Conservation (phyloP, 2,329 filamentous ascomycete genomes). For the Phaeosphaeriaceae sp. region DNA sequence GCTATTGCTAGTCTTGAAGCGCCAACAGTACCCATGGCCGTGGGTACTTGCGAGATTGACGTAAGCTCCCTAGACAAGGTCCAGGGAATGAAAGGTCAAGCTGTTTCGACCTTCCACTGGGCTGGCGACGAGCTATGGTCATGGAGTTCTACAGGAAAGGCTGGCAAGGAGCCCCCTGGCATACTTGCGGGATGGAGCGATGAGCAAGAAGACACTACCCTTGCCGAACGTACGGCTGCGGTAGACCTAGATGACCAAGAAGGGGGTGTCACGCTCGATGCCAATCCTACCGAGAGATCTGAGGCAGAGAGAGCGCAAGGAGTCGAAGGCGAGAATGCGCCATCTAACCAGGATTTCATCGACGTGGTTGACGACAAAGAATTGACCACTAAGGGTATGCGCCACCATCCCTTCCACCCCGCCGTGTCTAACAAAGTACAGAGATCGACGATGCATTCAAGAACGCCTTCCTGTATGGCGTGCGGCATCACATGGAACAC, state of each 20-base stretch:
- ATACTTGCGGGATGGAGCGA: conserved; percentile 60
- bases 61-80: conserved; percentile 62
- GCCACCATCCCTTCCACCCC: not conserved
- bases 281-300: conserved; percentile 35
- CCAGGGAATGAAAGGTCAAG: conserved; percentile 68
- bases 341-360: conserved; percentile 40
- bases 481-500: conserved; percentile 65
- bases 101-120: conserved; percentile 72
- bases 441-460: conserved; percentile 72
- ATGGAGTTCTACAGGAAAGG: conserved; percentile 63
- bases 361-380: conserved; percentile 56
- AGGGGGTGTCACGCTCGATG: conserved; percentile 54
- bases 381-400: conserved; percentile 63
- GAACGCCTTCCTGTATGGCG: conserved; percentile 68
- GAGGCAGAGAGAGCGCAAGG: conserved; percentile 43
- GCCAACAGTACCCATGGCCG: conserved; percentile 68
- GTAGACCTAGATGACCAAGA: conserved; percentile 54
- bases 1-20: conserved; percentile 66
- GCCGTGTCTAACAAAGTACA: conserved; percentile 33
- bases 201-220: conserved; percentile 37
- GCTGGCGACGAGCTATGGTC: conserved; percentile 73
- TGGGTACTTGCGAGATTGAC: conserved; percentile 71
- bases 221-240: conserved; percentile 51
- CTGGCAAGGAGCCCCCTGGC: conserved; percentile 61
- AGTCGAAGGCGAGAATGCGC: conserved; percentile 43